Base-by-base conservation (phyloP, 1,284 basidiomycete genomes). In the Phellinidium pouzarii region DNA sequence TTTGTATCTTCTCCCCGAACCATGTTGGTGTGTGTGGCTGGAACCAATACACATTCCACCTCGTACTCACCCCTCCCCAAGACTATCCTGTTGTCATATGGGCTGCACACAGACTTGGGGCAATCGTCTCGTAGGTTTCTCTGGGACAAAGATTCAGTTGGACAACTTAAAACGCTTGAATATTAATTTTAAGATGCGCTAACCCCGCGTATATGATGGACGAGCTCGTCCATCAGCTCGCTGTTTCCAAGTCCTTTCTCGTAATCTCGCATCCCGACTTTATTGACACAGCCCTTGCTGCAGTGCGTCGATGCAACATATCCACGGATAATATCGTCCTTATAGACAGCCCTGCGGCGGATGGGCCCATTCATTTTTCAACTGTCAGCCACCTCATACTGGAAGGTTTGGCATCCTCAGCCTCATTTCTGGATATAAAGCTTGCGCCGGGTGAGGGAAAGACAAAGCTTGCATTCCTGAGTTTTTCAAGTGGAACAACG, bases 401-500 rank as follows among this genome's bases (percentile, higher is more conserved):
- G 12, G 72, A 81, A 48, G 82, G 82, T 2, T 63, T 76, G 14
- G 65, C 68, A n/a, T 69, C 61, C 50, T 65, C 64, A 0, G 62
- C 62, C 23, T 68, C 60, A 34, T 87, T 77, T 59, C 69, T 66
- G 3, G 79, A 80, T 58, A 67, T 72, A 31, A 69, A 65, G 14
- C 69, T 91, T 37, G 65, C 61, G 14, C 71, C 76, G 1, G 87
- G 84, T 0, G 87, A 91, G 66, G 80, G 71, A 17, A 80, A 75
- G 65, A 80, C 71, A 6, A 82, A 82, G 55, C 59, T 90, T 4
- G 90, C 89, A 0, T 83, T 91, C 59, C 67, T 90, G 36, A 82
- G 75, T 47, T 89, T 91, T 64, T 90, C 86, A 0, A 87, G 83
- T 53, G 90, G 89, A 14, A 92, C 90, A 1, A 92, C 90, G 58